Percentiles rank a stretch among this genome's conserved stretches.
Evolutionary conservation across 176 grass and related monocot species (phyloP).

Genomic region (Luzula sylvatica): DNA sequence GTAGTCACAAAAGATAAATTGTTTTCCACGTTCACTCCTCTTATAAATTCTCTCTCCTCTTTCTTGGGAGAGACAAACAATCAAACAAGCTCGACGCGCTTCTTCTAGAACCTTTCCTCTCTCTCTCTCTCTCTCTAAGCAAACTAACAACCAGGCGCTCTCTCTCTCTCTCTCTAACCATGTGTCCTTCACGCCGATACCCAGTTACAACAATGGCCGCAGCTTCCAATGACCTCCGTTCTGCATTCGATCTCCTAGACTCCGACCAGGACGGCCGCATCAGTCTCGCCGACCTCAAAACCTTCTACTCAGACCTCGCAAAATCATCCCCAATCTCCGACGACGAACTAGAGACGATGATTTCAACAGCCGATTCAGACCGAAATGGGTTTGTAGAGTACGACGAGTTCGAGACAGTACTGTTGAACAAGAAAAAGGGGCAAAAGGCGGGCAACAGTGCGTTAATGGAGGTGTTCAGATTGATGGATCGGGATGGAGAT

Average conservation of each 20-base stretch:
- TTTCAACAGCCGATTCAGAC: conserved; percentile 77
- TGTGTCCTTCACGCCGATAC: conserved; percentile 55
- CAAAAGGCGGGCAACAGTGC: conserved; percentile 6
- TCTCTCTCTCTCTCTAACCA: conserved; percentile 13
- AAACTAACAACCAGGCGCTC: background rate
- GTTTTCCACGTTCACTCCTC: background rate
- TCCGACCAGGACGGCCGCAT: conserved; percentile 85
- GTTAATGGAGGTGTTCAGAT: conserved; percentile 68
- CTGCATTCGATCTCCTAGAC: conserved; percentile 89
- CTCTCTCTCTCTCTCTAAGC: background rate
- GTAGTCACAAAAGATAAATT: background rate
- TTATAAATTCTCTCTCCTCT: conserved; percentile 30
- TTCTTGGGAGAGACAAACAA: background rate
- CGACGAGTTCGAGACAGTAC: conserved; percentile 82
- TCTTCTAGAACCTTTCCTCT: conserved; percentile 2
- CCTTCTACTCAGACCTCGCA: conserved; percentile 44
- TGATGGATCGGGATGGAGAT: conserved; percentile 93
- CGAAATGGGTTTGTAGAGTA: conserved; percentile 77
- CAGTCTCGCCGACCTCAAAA: conserved; percentile 85
- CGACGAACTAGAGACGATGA: conserved; percentile 79
- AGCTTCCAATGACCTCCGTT: conserved; percentile 28
- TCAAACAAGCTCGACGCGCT: background rate
- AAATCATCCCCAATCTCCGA: conserved; percentile 31
- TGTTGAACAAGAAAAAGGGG: conserved; percentile 15
- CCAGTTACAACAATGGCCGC: conserved; percentile 26